These are phyloP conservation scores for Cercospora sp. DNA, from an alignment of 2,329 filamentous ascomycete genomes.

Conservation along the genomic window DNA sequence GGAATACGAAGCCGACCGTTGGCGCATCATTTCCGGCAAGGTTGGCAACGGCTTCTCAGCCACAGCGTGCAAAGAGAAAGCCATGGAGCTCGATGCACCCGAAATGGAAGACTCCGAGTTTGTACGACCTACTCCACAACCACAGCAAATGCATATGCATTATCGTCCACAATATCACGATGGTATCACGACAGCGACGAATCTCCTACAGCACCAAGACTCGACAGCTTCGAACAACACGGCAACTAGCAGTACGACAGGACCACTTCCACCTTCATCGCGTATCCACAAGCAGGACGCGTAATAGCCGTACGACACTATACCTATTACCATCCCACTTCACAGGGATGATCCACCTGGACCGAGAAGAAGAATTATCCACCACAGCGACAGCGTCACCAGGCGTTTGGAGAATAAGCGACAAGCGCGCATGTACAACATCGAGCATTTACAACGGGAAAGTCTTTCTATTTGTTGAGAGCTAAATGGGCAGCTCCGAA, in stretches of 20 bases:
- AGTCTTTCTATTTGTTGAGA: conserved; percentile 1
- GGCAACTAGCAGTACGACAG: conserved; percentile 7
- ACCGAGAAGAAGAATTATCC: background rate
- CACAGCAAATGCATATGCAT: conserved; percentile 3
- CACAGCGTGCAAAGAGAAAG: conserved; percentile 80
- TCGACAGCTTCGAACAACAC: conserved; percentile 10
- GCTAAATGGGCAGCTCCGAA: background rate
- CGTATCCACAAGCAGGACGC: background rate
- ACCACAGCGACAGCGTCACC: background rate
- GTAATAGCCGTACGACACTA: background rate
- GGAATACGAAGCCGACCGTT: conserved; percentile 88
- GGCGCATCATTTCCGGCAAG: conserved; percentile 88
- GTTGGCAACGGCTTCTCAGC: conserved; percentile 88
- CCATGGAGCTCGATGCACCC: conserved; percentile 56
- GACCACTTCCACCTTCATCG: background rate
- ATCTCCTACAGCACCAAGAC: conserved; percentile 13
- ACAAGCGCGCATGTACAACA: background rate
- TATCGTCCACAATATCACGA: conserved; percentile 5
- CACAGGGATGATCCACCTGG: background rate
- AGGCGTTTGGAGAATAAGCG: conserved; percentile 5
- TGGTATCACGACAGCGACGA: conserved; percentile 15
- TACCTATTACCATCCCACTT: background rate
- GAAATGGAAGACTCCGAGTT: conserved; percentile 27
- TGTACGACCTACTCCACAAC: conserved; percentile 14
- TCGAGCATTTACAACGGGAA: conserved; percentile 6